These are phyloP conservation scores for Didymella keratinophila DNA, from an alignment of 2,329 filamentous ascomycete species.

Conservation along the genomic window DNA sequence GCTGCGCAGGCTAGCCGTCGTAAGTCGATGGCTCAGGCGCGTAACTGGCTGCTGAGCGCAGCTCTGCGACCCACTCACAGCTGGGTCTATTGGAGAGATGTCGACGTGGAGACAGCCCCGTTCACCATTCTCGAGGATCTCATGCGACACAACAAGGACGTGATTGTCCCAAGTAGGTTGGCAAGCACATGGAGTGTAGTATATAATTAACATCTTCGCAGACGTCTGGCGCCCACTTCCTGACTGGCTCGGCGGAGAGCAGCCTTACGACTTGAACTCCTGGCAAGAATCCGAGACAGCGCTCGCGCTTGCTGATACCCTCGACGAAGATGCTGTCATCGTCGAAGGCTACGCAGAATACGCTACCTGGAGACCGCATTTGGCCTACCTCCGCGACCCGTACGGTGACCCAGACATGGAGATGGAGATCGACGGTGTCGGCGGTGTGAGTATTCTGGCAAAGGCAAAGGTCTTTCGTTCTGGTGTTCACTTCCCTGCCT, in stretches of 20 bases:
- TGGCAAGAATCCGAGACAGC: slow-evolving; percentile 99
- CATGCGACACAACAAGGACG: slow-evolving; percentile 98
- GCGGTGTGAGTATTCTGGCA: slow-evolving; percentile 94
- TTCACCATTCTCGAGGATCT: slow-evolving; percentile 97
- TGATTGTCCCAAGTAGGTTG: slow-evolving; percentile 93
- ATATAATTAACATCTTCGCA: slow-evolving; percentile 32
- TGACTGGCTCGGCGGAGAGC: slow-evolving; percentile 97
- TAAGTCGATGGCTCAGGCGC: slow-evolving; percentile 97
- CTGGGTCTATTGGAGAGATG: slow-evolving; percentile 99
- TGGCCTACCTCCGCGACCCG: slow-evolving; percentile 94
- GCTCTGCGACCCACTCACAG: slow-evolving; percentile 93
- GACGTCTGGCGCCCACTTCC: slow-evolving; percentile 98
- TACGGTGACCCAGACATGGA: slow-evolving; percentile 99
- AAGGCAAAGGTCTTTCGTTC: slow-evolving; percentile 95
- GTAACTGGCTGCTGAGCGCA: slow-evolving; percentile 95
- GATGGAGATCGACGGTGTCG: slow-evolving; percentile 98
- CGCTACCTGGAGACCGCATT: slow-evolving; percentile 95
- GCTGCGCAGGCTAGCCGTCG: slow-evolving; percentile 91
- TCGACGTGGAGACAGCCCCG: slow-evolving; percentile 96
- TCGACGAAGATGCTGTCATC: slow-evolving; percentile 98
- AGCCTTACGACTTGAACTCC: slow-evolving; percentile 97
- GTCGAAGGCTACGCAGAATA: slow-evolving; percentile 99
- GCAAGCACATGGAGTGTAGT: neutral
- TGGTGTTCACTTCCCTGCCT: slow-evolving; percentile 96
- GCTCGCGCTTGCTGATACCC: slow-evolving; percentile 86